phyloP scores from a whole-genome alignment of 1,284 basidiomycete species.

The Apiotrichum montevideense region DNA sequence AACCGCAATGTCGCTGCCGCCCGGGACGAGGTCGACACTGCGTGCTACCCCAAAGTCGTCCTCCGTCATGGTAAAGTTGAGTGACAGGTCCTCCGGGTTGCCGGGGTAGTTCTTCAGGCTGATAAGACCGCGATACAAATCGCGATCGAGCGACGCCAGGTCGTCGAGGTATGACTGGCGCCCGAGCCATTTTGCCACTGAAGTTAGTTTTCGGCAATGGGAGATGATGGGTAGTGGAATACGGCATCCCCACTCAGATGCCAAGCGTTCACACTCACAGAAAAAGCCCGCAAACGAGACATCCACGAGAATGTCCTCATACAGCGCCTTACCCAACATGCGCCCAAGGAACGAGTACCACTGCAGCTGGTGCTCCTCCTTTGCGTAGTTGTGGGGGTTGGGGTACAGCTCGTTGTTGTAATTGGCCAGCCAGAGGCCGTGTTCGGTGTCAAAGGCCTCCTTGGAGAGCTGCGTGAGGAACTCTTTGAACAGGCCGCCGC shows the following conservation, averaged over 20 bases:
- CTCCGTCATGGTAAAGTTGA: constrained; percentile 83
- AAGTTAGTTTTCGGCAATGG: background rate
- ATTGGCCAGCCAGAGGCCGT: constrained; percentile 87
- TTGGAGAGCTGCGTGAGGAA: constrained; percentile 89
- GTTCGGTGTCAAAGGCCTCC: constrained; percentile 90
- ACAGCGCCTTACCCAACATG: constrained; percentile 90
- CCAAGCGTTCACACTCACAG: constrained; percentile 37
- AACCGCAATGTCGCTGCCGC: constrained; percentile 78
- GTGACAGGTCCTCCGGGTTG: constrained; percentile 80
- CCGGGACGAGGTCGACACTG: constrained; percentile 71
- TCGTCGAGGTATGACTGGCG: constrained; percentile 86
- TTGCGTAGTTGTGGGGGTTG: constrained; percentile 82
- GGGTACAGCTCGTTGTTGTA: constrained; percentile 90
- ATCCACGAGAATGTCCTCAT: constrained; percentile 94
- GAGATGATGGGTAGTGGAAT: background rate
- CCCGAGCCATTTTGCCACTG: constrained; percentile 68
- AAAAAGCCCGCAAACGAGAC: constrained; percentile 95
- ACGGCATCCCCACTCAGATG: too few relatives aligned
- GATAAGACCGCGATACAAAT: constrained; percentile 80
- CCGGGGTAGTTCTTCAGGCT: constrained; percentile 75
- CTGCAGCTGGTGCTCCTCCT: constrained; percentile 69
- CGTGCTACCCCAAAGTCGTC: constrained; percentile 85
- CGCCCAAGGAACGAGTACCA: constrained; percentile 96
- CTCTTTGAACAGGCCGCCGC: constrained; percentile 96
- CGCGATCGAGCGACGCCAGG: constrained; percentile 80